A percentile compares a stretch with the other conserved stretches of the same genome.
Conservation (phyloP, 495 filamentous ascomycete genomes). For the Terfezia claveryi region DNA sequence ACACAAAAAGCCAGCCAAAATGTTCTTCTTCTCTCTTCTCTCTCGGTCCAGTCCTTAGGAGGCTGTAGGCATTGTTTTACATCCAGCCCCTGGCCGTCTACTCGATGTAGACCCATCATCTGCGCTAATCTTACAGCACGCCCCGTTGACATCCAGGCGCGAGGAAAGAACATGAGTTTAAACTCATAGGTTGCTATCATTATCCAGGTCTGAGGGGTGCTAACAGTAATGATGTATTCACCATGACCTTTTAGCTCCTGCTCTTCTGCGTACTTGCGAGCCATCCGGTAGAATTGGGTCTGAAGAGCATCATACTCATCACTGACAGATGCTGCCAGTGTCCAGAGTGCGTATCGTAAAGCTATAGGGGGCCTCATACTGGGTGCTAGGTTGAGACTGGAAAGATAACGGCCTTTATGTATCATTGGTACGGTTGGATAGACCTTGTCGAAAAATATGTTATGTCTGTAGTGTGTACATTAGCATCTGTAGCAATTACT, state of each 20-base stretch:
- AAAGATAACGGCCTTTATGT: constrained; percentile 65
- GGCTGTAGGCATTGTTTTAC: constrained; percentile 79
- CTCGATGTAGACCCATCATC: constrained; percentile 83
- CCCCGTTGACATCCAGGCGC: constrained; percentile 85
- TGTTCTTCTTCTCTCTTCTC: constrained; percentile 70
- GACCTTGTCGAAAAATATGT: constrained; percentile 76
- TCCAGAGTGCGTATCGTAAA: constrained; percentile 88
- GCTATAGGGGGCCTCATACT: constrained; percentile 69
- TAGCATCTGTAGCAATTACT: background rate
- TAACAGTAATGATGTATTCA: constrained; percentile 61
- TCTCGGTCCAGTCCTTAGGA: constrained; percentile 78
- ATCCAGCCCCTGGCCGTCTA: constrained; percentile 70
- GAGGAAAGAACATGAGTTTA: constrained; percentile 91
- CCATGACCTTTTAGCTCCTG: constrained; percentile 89
- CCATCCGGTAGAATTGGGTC: constrained; percentile 65
- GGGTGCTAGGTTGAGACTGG: constrained; percentile 65
- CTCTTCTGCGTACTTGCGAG: constrained; percentile 70
- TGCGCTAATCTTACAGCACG: constrained; percentile 51
- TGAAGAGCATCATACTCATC: constrained; percentile 60
- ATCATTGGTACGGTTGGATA: constrained; percentile 71
- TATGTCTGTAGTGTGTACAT: constrained; percentile 31
- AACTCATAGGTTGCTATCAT: constrained; percentile 75
- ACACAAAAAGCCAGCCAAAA: constrained; percentile 87
- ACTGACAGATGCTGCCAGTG: constrained; percentile 55
- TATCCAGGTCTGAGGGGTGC: constrained; percentile 61